phyloP scores from a whole-genome alignment of 257 asterid species.

The Petunia axillaris region DNA sequence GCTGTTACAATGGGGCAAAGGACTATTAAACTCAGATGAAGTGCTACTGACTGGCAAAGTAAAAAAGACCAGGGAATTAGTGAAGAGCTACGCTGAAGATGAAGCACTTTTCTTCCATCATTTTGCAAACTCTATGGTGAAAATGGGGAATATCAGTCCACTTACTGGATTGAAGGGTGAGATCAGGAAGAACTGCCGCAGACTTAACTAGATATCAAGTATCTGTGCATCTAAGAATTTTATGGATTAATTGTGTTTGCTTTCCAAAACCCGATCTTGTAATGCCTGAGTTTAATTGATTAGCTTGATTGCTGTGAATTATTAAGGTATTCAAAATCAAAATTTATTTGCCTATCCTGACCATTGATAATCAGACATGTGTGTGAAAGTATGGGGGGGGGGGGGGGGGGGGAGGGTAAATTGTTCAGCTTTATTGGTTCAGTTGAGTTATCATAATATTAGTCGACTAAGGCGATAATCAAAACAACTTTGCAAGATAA shows the following conservation, averaged over 20 bases:
- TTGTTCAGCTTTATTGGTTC: too few relatives aligned
- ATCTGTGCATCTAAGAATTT: neutral
- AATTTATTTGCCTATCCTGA: too few relatives aligned
- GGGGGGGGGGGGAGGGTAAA: too few relatives aligned
- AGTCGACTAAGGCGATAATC: too few relatives aligned
- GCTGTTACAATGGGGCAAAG: conserved; percentile 58
- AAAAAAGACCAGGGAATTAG: conserved; percentile 44
- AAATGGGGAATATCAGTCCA: conserved; percentile 71
- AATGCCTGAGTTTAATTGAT: neutral
- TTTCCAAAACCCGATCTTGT: neutral
- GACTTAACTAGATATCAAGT: too few relatives aligned
- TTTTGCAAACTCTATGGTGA: conserved; percentile 68
- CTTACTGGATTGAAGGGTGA: conserved; percentile 61
- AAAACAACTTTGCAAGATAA: too few relatives aligned
- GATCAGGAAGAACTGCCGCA: conserved; percentile 61
- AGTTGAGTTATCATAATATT: too few relatives aligned
- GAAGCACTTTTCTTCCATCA: conserved; percentile 62
- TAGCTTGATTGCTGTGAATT: neutral
- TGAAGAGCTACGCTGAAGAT: conserved; percentile 58
- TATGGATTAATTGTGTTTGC: neutral
- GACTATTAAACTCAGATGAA: conserved; percentile 72
- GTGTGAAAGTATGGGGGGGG: too few relatives aligned
- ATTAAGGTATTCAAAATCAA: neutral
- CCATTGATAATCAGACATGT: too few relatives aligned
- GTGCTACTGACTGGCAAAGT: conserved; percentile 59